Base-by-base conservation (phyloP, 257 asterid genomes). In the Plantago ovata region DNA sequence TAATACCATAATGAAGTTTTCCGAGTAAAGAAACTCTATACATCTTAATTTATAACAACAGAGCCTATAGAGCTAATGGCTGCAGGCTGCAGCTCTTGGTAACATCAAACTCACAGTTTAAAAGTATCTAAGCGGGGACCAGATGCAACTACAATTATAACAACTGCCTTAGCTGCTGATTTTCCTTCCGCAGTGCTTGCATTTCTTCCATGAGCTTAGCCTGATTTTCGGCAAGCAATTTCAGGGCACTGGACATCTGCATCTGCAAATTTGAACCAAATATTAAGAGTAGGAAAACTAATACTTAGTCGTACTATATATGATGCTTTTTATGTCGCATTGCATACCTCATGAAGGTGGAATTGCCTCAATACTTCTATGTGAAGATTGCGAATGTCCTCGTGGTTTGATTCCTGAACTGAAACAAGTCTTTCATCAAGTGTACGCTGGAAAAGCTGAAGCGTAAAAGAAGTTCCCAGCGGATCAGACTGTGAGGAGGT, bases 321-420 rank as follows among this genome's bases (percentile, higher is more conserved):
- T 28, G 7, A 2, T 28, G 36, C 36, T 28, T 28, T 28, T 28
- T 8, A 19, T 20, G 38, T 28, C 13, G 39, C 28, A 52, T 28
- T 1, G 41, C 63, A 58, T 80, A 93, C 99, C 96, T 93, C 94
- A 75, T 82, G 99, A 85, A 93, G 67, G 60, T 93, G 97, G 66
- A 82, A 89, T 50, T 93, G 97, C 69, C 96, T 84, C 49, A 89
- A 58, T 58, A 84, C 75, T 74, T 93, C 97, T 21, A 93, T 66
- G 58, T 93, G 96, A 70, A 93, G 95, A 72, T 93, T 89, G 28
- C 96, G 84, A 87, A 84, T 82, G 58, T 86, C 96, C 64, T 84
- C 96, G n/a, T 86, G 99, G 70, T 89, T 79, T 61, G 96, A 82
- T 65, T 81, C 82, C 75, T 86, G 96, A 77, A 86, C 80, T 40